These are phyloP conservation scores for Solanum hybrid DNA, from an alignment of 305 asterid species.

Conservation along the genomic window DNA sequence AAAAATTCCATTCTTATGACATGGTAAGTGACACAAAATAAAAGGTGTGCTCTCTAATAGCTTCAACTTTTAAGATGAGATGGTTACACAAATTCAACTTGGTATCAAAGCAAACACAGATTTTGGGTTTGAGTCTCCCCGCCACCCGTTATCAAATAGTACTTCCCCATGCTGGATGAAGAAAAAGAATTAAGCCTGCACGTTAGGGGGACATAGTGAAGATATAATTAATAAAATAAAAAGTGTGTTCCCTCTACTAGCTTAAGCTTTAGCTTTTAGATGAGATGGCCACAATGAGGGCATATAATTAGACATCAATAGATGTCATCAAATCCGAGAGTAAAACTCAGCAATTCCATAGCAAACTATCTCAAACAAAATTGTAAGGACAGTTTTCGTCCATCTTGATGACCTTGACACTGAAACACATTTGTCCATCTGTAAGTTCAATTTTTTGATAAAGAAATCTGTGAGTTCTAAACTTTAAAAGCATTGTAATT, in stretches of 20 bases:
- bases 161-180: background rate
- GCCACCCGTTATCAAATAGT: background rate
- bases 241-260: background rate
- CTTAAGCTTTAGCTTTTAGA: background rate
- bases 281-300: background rate
- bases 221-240: background rate
- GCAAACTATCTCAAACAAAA: background rate
- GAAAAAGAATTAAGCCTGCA: background rate
- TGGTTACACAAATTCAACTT: background rate
- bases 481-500: background rate
- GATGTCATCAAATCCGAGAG: background rate
- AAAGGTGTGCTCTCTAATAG: background rate
- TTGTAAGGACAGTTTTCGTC: background rate
- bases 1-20: background rate
- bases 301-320: background rate
- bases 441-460: background rate
- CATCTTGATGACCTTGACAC: background rate
- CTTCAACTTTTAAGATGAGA: background rate
- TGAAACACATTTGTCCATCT: background rate
- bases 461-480: background rate
- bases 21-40: background rate
- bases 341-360: background rate
- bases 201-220: background rate
- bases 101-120: background rate
- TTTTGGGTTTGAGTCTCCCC: background rate